Conservation (phyloP, 2,329 filamentous ascomycete species). For the Myrmaecium sp. region DNA sequence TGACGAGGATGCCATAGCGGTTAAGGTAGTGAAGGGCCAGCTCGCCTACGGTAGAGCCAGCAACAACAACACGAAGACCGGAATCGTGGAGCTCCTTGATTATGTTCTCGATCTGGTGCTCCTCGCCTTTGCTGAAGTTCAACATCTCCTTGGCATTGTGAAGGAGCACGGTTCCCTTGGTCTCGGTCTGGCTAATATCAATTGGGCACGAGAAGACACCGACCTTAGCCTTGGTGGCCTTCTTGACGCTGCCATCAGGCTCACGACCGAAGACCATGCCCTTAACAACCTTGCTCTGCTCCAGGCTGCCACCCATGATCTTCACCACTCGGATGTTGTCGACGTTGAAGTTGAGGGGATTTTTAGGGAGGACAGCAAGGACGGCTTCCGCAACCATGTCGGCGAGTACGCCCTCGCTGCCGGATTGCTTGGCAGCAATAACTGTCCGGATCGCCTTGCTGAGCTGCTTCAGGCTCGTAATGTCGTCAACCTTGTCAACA, state of each 20-base stretch:
- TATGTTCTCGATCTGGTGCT: constrained; percentile 70
- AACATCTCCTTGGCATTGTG: constrained; percentile 99
- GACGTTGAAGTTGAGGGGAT: constrained; percentile 90
- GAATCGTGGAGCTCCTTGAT: constrained; percentile 96
- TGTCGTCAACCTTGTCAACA: constrained; percentile 77
- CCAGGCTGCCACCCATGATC: constrained; percentile 94
- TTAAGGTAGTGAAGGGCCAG: constrained; percentile 96
- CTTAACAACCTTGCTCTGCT: constrained; percentile 86
- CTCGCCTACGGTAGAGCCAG: constrained; percentile 86
- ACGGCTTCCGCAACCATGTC: constrained; percentile 70
- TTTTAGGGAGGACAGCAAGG: constrained; percentile 85
- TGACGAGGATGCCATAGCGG: constrained; percentile 85
- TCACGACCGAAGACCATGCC: constrained; percentile 97
- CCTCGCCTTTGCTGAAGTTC: constrained; percentile 95
- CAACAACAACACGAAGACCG: constrained; percentile 78
- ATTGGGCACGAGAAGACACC: constrained; percentile 86
- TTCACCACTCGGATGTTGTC: constrained; percentile 98
- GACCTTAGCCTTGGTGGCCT: constrained; percentile 83
- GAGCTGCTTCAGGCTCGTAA: constrained; percentile 65
- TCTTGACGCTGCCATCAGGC: constrained; percentile 80
- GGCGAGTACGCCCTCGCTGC: constrained; percentile 77
- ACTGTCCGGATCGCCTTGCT: constrained; percentile 93
- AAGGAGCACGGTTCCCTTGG: constrained; percentile 90
- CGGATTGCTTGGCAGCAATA: constrained; percentile 90
- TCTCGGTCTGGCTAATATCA: constrained; percentile 91